Evolutionary conservation across 306 rosid genomes (phyloP).

Genomic region (Bauhinia variegata): DNA sequence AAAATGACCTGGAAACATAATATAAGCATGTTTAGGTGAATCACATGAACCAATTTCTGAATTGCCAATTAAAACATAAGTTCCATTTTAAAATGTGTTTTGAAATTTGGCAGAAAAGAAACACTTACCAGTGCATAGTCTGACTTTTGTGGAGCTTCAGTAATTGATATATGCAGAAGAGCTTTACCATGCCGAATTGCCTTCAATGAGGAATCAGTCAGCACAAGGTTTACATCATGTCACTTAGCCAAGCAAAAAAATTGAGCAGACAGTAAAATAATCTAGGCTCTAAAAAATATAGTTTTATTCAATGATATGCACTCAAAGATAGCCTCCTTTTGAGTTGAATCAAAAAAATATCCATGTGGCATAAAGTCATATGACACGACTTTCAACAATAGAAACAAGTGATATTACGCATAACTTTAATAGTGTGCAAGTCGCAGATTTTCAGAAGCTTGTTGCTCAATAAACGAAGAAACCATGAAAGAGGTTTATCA

Average conservation of each 20-base stretch:
- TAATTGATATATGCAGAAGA: conserved; percentile 72
- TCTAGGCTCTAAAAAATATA: background rate
- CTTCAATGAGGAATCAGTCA: conserved; percentile 52
- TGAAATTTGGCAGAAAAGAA: conserved; percentile 24
- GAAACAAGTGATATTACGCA: background rate
- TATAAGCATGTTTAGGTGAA: conserved; percentile 15
- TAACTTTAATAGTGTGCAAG: conserved; percentile 18
- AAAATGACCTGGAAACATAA: conserved; percentile 29
- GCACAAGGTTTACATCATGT: conserved; percentile 32
- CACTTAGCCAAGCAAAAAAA: conserved; percentile 35
- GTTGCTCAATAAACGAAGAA: conserved; percentile 18
- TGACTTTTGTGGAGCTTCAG: conserved; percentile 63
- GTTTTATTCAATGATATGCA: conserved; percentile 26
- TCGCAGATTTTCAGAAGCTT: conserved; percentile 11
- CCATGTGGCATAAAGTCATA: background rate
- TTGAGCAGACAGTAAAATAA: conserved; percentile 5
- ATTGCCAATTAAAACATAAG: conserved; percentile 16
- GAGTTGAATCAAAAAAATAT: background rate
- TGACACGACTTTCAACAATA: conserved; percentile 15
- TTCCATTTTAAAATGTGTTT: background rate
- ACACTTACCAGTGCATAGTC: conserved; percentile 77
- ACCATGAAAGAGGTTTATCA: conserved; percentile 15
- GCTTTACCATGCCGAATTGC: conserved; percentile 83
- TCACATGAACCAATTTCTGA: conserved; percentile 9
- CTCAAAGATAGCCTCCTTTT: conserved; percentile 2